Evolutionary conservation across 352 stramenopile species (phyloP), one percentile per base, ranked within the genome.

Genomic region (Phytophthora pisi): DNA sequence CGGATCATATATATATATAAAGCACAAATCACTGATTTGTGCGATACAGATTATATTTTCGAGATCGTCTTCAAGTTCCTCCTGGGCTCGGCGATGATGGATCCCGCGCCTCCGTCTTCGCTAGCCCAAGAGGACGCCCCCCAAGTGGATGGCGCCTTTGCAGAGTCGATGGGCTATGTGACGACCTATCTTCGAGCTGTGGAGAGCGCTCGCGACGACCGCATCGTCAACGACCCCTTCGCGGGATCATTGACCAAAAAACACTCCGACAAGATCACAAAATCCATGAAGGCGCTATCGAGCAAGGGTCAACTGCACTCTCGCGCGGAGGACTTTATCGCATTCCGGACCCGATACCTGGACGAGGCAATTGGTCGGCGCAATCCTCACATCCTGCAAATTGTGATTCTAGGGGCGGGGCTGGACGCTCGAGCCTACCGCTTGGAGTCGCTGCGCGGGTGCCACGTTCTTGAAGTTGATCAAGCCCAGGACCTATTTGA

Each of bases 391-490:
- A 73, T 81, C 43, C 58, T 74, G 1, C 76, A 84, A 38, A 18
- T 81, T 28, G 76, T 81, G 45, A 71, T 84, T 24, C 57, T 84
- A 9, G 76, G 60, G 10, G 61, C 76, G 5, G 73, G 73, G 2
- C 52, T 84, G 10, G 76, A 84, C 38, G 70, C 56, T 30, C 64
- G 76, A 11, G 73, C 76, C 11, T 81, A 74, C 52, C 66, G 73
- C 10, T 47, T 81, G 42, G 50, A 81, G 31, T 18, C 55, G 3
- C 57, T 84, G 1, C 36, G 49, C 0, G 68, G 64, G 2, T 67
- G 68, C 13, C 51, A 59, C 16, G 76, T 84, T n/a, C 36, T 81
- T 0, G 76, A 84, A 47, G 36, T 84, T 5, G 73, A 84, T 28
- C 26, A 54, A 16, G 68, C 51, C 5, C 24, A 61, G 18, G 61